Percentiles rank a stretch among this genome's conserved stretches.
These are phyloP conservation scores for Jackrogersella minutella DNA, from an alignment of 495 filamentous ascomycete species.

Conservation along the genomic window DNA sequence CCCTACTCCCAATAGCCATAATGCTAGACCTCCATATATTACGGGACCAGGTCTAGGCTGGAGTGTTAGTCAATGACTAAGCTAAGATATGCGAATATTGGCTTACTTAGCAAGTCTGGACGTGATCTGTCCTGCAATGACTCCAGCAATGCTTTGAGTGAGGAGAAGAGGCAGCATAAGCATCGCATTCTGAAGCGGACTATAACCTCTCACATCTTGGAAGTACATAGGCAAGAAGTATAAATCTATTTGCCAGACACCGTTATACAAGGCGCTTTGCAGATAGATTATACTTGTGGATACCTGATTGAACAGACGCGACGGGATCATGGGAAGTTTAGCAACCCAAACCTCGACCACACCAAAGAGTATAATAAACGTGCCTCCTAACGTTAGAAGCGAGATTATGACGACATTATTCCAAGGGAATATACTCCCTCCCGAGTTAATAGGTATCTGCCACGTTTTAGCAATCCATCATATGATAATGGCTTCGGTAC, in stretches of 20 bases:
- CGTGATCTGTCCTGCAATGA: background rate
- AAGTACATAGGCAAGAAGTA: constrained; percentile 8
- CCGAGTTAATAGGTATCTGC: constrained; percentile 9
- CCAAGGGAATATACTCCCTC: constrained; percentile 9
- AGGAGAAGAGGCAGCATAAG: constrained; percentile 2
- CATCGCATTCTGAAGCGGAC: background rate
- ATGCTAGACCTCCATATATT: background rate
- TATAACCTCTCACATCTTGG: background rate
- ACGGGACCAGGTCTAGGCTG: background rate
- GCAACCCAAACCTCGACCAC: background rate
- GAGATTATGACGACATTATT: background rate
- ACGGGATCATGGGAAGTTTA: constrained; percentile 1
- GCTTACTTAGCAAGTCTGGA: constrained; percentile 2
- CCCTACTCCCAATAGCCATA: background rate
- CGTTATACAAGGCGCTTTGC: constrained; percentile 5
- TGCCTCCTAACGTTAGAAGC: background rate
- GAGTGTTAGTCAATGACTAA: background rate
- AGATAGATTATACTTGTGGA: constrained; percentile 1
- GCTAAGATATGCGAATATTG: too few species aligned
- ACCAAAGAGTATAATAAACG: background rate
- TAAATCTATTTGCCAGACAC: constrained; percentile 4
- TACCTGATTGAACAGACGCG: background rate
- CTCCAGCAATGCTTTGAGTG: background rate
- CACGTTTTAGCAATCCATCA: background rate
- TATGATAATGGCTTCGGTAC: background rate